Conservation (phyloP, 2,329 filamentous ascomycete species). For the Thyridium curvatum region DNA sequence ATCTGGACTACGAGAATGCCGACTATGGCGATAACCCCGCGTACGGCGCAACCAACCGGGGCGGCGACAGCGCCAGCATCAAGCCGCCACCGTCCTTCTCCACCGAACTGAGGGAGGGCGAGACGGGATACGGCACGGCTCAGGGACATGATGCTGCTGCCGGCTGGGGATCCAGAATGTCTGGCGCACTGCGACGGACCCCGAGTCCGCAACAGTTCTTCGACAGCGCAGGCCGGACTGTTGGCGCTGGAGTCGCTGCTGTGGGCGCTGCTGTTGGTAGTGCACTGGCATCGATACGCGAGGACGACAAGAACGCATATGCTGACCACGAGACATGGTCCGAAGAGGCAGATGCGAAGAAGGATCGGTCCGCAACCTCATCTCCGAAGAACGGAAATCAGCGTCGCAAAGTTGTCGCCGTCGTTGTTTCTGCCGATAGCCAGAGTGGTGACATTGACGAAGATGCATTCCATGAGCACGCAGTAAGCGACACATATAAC, state of each 20-base stretch:
- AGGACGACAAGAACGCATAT: constrained; percentile 75
- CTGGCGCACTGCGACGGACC: constrained; percentile 72
- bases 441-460: constrained; percentile 52
- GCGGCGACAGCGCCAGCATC: constrained; percentile 20
- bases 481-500: constrained; percentile 49
- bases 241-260: constrained; percentile 75
- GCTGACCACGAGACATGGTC: constrained; percentile 88
- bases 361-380: constrained; percentile 26
- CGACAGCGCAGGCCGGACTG: constrained; percentile 73
- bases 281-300: constrained; percentile 74
- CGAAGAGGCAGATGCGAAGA: constrained; percentile 74
- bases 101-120: constrained; percentile 28
- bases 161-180: constrained; percentile 72
- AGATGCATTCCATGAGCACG: constrained; percentile 65
- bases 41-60: constrained; percentile 33
- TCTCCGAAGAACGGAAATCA: constrained; percentile 29
- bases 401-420: constrained; percentile 71
- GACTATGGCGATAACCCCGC: constrained; percentile 44
- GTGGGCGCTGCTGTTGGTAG: constrained; percentile 78
- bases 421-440: constrained; percentile 79
- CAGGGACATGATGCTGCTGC: constrained; percentile 28
- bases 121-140: constrained; percentile 34
- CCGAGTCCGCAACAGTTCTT: constrained; percentile 86
- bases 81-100: constrained; percentile 31
- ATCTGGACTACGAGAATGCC: constrained; percentile 40